phyloP scores from a whole-genome alignment of 495 filamentous ascomycete genomes.

The Tetracladium setigerum region DNA sequence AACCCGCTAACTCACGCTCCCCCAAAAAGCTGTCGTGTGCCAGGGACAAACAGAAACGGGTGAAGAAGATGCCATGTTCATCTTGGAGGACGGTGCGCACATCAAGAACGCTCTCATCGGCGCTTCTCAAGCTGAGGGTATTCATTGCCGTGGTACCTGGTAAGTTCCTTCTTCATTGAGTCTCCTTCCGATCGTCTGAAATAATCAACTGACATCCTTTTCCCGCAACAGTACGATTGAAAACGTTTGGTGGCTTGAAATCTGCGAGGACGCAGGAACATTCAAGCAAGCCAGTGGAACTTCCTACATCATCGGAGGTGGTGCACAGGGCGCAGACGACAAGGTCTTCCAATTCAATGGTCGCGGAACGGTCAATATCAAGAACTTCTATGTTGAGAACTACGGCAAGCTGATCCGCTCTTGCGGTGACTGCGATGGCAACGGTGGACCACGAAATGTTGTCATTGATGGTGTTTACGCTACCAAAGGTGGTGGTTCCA shows the following conservation, averaged over 20 bases:
- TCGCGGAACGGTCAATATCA: slow-evolving; percentile 39
- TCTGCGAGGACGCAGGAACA: slow-evolving; percentile 43
- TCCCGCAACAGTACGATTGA: slow-evolving; percentile 39
- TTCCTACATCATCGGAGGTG: slow-evolving; percentile 35
- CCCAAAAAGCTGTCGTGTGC: slow-evolving; percentile 18
- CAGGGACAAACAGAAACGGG: slow-evolving; percentile 29
- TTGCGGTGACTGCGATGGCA: slow-evolving; percentile 24
- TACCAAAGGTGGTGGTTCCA: slow-evolving; percentile 3
- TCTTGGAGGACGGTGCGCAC: slow-evolving; percentile 31
- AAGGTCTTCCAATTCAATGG: slow-evolving; percentile 45
- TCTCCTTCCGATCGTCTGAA: too few relatives aligned
- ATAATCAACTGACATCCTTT: slow-evolving; percentile 25
- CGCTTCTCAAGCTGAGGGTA: slow-evolving; percentile 34
- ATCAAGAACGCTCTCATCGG: slow-evolving; percentile 39
- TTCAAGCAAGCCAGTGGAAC: slow-evolving; percentile 21
- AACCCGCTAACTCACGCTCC: not conserved
- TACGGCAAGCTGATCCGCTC: slow-evolving; percentile 25
- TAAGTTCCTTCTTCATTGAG: too few relatives aligned
- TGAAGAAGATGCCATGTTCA: slow-evolving; percentile 32
- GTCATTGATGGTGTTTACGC: slow-evolving; percentile 20
- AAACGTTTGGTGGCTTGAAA: slow-evolving; percentile 45
- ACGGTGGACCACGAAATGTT: slow-evolving; percentile 19
- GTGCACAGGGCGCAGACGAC: slow-evolving; percentile 34
- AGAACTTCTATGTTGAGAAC: slow-evolving; percentile 39
- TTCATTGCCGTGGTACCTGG: slow-evolving; percentile 36